Conservation (phyloP, 2,329 filamentous ascomycete genomes). For the Trichoderma endophyticum region DNA sequence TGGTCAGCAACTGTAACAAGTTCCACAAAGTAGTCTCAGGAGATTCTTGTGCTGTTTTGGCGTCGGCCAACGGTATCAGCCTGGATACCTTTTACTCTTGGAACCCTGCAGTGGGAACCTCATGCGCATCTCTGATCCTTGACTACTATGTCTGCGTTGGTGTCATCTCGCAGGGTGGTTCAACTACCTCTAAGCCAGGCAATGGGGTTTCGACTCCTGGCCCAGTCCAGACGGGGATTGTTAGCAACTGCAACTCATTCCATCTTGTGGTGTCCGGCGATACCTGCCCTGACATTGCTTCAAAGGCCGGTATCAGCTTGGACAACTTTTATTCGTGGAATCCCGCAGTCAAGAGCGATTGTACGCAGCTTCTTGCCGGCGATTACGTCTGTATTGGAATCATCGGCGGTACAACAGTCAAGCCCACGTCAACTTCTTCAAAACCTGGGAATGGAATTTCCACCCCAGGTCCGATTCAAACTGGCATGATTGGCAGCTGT, state of each 20-base stretch:
- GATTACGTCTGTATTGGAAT: neutral
- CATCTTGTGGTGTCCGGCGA: neutral
- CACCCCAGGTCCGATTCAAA: neutral
- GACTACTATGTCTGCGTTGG: neutral
- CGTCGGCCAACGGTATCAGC: neutral
- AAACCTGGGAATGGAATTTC: neutral
- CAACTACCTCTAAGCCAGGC: neutral
- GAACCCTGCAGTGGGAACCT: neutral
- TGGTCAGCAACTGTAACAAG: slow-evolving; percentile 16
- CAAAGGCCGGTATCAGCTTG: neutral
- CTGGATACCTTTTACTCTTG: neutral
- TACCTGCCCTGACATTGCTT: neutral
- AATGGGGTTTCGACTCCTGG: neutral
- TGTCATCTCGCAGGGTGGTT: neutral
- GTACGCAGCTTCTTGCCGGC: neutral
- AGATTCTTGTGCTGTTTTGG: slow-evolving; percentile 22
- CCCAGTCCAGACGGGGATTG: neutral
- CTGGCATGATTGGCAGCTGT: neutral
- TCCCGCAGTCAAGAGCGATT: neutral
- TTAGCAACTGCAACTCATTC: neutral
- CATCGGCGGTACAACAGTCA: neutral
- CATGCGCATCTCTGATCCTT: neutral
- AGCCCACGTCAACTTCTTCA: neutral
- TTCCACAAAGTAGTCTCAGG: slow-evolving; percentile 20
- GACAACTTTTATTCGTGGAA: neutral